Evolutionary conservation across 495 filamentous ascomycete genomes (phyloP).

Genomic region (Penicillium silybi): DNA sequence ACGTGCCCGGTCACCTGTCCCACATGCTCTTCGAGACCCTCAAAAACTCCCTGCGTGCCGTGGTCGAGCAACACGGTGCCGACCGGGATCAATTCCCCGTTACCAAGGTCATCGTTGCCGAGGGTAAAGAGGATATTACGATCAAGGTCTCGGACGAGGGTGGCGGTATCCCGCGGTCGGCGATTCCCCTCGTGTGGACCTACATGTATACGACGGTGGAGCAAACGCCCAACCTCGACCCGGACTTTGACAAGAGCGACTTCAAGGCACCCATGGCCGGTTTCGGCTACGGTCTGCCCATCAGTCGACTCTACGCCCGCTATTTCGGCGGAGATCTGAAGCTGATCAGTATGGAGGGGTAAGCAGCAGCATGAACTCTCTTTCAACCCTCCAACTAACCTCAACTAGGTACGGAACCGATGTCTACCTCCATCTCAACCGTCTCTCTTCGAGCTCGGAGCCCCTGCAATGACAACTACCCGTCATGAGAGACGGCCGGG

Average conservation of each 20-base stretch:
- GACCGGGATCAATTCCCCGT: constrained; percentile 95
- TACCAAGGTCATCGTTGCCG: constrained; percentile 94
- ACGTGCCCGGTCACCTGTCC: constrained; percentile 93
- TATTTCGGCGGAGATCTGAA: constrained; percentile 98
- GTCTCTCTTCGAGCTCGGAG: constrained; percentile 90
- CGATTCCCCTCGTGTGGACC: constrained; percentile 96
- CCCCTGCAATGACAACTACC: constrained; percentile 97
- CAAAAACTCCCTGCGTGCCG: constrained; percentile 95
- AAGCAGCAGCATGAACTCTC: constrained; percentile 30
- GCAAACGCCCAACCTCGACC: constrained; percentile 88
- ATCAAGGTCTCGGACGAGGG: constrained; percentile 97
- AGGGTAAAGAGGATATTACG: constrained; percentile 97
- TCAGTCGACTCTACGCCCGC: constrained; percentile 87
- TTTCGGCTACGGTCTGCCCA: constrained; percentile 93
- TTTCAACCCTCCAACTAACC: constrained; percentile 5
- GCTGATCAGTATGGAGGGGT: constrained; percentile 99
- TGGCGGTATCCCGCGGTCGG: constrained; percentile 84
- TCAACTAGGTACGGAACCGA: constrained; percentile 85
- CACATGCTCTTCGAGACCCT: constrained; percentile 99
- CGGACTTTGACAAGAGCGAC: constrained; percentile 97
- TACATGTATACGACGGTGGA: constrained; percentile 99
- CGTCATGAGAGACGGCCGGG: constrained; percentile 79
- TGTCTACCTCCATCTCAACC: constrained; percentile 96
- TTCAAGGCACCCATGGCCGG: constrained; percentile 99
- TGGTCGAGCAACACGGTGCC: constrained; percentile 92